Evolutionary conservation across 345 rosid species (phyloP), one percentile per base, ranked within the genome.

Genomic region (Ceriops tagal): DNA sequence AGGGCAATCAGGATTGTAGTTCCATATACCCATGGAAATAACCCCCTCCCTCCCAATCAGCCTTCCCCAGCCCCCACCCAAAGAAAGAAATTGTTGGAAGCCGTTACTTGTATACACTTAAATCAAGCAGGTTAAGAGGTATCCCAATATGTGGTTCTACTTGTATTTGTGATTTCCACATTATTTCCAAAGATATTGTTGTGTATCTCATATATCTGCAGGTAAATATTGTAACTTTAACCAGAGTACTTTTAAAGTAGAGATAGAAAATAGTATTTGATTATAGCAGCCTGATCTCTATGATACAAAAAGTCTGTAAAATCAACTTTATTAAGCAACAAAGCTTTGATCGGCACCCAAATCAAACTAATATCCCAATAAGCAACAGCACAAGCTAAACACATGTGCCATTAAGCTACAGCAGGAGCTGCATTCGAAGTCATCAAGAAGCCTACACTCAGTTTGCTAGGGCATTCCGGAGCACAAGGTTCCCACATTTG

Each of bases 131-230:
- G 83, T 95, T 96, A 76, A 92, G 89, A 39, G 98, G 96, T 78
- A 95, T 88, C 80, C 99, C 99, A 62, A 95, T 96, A 86, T 95
- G 98, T 66, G 98, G 91, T 82, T 95, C 98, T 64, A 86, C 98
- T 80, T 79, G 83, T 53, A 95, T 88, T 73, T 90, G 80, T 20
- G 99, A 98, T 81, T 92, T 95, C 85, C 87, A 86, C 76, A 77
- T 78, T 76, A 88, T 95, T 88, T 95, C 99, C 83, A 90, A 72
- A 39, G 97, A 92, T 55, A 93, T 88, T 76, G 92, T 88, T 58
- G 87, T 85, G 80, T 90, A 95, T 74, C 82, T 92, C 47, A 96
- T 87, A 82, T 65, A 95, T 58, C 98, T 95, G 96, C 74, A 72
- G 76, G 21, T 49, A 65, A 39, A 31, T 66, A 71, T 60, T 20